Conservation (phyloP, 495 filamentous ascomycete genomes). For the Penicillium canescens region DNA sequence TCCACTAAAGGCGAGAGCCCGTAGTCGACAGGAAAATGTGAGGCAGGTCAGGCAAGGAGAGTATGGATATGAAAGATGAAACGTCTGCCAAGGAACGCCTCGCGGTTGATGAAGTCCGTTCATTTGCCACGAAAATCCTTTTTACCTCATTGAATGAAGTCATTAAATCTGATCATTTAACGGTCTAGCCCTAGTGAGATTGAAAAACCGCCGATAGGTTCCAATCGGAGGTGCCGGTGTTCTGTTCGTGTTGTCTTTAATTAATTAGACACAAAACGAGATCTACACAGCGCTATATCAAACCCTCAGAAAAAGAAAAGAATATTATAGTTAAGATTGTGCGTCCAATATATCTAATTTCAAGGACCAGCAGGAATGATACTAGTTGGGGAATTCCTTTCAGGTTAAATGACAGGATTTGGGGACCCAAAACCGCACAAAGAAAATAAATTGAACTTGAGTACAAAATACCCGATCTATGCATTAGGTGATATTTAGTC, state of each 20-base stretch:
- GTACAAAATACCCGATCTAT: constrained; percentile 7
- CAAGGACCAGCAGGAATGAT: not conserved
- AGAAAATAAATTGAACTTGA: not conserved
- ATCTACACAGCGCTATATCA: not conserved
- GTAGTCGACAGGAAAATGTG: not conserved
- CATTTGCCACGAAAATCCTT: not conserved
- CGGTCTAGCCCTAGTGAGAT: not conserved
- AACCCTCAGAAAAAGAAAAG: not conserved
- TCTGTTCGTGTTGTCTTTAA: not conserved
- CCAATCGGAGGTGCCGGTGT: constrained; percentile 1
- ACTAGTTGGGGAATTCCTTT: not conserved
- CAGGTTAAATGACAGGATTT: not conserved
- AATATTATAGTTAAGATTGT: too few relatives aligned
- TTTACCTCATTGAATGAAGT: not conserved
- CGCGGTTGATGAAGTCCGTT: constrained; percentile 3
- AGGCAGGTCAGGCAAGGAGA: not conserved
- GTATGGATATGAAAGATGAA: constrained; percentile 1
- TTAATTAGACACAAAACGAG: not conserved
- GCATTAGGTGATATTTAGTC: not conserved
- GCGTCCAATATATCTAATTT: too few relatives aligned
- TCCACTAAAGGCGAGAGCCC: not conserved
- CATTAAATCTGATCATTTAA: not conserved
- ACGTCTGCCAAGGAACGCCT: constrained; percentile 8
- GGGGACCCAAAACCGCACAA: not conserved
- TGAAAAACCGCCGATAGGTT: not conserved